Base-by-base conservation (phyloP, 495 filamentous ascomycete species). In the Neurospora sp. region DNA sequence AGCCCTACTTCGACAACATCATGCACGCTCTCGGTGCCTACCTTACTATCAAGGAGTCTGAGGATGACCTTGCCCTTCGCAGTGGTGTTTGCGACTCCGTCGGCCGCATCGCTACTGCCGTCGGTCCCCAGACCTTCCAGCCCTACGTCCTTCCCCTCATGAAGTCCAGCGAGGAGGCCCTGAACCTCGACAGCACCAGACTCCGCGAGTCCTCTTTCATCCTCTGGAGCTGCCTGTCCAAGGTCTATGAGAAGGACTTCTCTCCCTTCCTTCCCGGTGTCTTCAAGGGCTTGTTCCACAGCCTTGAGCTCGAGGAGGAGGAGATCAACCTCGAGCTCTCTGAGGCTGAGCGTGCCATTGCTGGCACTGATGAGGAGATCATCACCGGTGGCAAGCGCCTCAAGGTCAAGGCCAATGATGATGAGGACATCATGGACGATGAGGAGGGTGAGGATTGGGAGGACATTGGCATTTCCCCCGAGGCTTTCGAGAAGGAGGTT, bases 401-500 rank as follows among this genome's bases (percentile, higher is more conserved):
- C 78, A 96, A 93, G 84, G 89, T 96, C 78, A 90, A 91, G 70
- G 82, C 82, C 44, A 74, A 81, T 31, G 81, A 81, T 40, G 87
- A 88, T 8, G 83, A 86, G 16, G 88, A 88, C 42, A 89, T 92
- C 59, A 90, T 92, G 66, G 84, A 85, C 40, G 82, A 82, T 10
- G 85, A 83, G 79, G 86, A 86, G 74, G 92, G 94, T 31, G 92
- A 93, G 70, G 92, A 91, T 54, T 94, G 92, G 91, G 92, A 95
- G 80, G 94, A 96, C 74, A 86, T 88, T 42, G 84, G 90, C 73
- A 91, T 96, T 40, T 95, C 92, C 37, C 92, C 93, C 48, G 88
- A 98, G 70, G 94, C 95, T 31, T 86, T 97, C 73, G 96, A 99
- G 85, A 98, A 99, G 82, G 96, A 99, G 83, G 97, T 98, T 73